Evolutionary conservation across 1,139 yeast species (phyloP).

Genomic region (Candida neerlandica): DNA sequence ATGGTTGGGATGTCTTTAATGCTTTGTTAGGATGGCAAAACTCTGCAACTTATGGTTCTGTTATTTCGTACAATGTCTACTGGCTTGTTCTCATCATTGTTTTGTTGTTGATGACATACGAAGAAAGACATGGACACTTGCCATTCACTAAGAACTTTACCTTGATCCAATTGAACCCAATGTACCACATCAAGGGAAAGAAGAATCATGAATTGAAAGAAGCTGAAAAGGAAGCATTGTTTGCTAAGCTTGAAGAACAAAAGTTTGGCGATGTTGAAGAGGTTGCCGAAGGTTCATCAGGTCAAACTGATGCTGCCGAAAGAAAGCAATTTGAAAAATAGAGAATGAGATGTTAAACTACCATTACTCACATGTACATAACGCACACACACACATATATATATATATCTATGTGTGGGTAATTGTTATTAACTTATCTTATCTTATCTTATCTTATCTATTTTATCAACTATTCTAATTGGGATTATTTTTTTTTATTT

Average conservation of each 20-base stretch:
- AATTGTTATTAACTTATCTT: neutral
- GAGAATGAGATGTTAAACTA: neutral
- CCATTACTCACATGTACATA: neutral
- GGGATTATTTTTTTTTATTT: neutral
- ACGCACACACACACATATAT: neutral
- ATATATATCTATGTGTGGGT: neutral
- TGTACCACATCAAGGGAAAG: conserved; percentile 70
- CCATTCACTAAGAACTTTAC: conserved; percentile 50
- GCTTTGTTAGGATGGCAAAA: conserved; percentile 38
- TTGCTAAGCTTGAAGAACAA: conserved; percentile 29
- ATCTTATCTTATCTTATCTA: neutral
- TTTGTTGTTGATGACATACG: conserved; percentile 64
- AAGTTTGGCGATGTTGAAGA: conserved; percentile 11
- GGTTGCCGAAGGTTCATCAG: conserved; percentile 7
- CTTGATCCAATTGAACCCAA: conserved; percentile 64
- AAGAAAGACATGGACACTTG: conserved; percentile 58
- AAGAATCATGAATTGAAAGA: conserved; percentile 59
- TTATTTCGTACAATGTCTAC: conserved; percentile 78
- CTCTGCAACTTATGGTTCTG: conserved; percentile 82
- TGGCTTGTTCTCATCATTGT: conserved; percentile 67
- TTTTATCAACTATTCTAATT: neutral
- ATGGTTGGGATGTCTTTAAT: conserved; percentile 93
- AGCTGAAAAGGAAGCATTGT: conserved; percentile 57
- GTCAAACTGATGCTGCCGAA: conserved; percentile 6
- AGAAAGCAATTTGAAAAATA: neutral